Base-by-base conservation (phyloP, 495 filamentous ascomycete genomes). In the Aspergillus leporis region DNA sequence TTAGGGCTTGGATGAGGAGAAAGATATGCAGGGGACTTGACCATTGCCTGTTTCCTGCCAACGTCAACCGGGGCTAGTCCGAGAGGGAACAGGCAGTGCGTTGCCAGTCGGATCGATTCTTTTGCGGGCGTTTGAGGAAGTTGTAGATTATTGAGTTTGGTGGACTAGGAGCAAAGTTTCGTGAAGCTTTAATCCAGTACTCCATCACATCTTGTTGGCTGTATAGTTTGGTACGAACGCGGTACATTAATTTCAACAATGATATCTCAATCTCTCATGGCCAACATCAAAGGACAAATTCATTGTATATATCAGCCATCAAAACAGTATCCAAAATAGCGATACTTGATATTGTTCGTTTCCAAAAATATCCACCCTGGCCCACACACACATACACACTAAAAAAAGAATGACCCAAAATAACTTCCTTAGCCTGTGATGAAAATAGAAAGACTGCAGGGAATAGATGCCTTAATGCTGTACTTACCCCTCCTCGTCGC, bases 381-480 rank as follows among this genome's bases (percentile, higher is more conserved):
- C 22, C 6, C 25, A 51, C 31, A 28, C 48, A n/a, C 18, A 51
- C 31, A 12, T 36, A 30, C 31, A n/a, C 22, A 23, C 46, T 18
- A 49, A 43, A 48, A 31, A 48, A 43, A 36, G 47, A 4, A 28
- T 21, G 25, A 13, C 47, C 47, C 23, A 32, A 58, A 58, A 58
- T 58, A 58, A 58, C 56, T 58, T 58, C 23, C 47, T 51, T 58
- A 41, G 56, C 16, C 56, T 52, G 56, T 58, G 56, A 58, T 58
- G 49, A 51, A 58, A 52, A 41, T 51, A 50, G 48, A 51, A 50
- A 38, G 34, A 25, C 56, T 52, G 56, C 56, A 58, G 56, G 47
- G 38, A 41, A 41, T 41, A 16, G 9, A 41, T 41, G 38, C 13
- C 38, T 14, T 16, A 41, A 18, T 41, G 38, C 38, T n/a, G 14